Base-by-base conservation (phyloP, 768 basidiomycete species). In the Mycena venus region DNA sequence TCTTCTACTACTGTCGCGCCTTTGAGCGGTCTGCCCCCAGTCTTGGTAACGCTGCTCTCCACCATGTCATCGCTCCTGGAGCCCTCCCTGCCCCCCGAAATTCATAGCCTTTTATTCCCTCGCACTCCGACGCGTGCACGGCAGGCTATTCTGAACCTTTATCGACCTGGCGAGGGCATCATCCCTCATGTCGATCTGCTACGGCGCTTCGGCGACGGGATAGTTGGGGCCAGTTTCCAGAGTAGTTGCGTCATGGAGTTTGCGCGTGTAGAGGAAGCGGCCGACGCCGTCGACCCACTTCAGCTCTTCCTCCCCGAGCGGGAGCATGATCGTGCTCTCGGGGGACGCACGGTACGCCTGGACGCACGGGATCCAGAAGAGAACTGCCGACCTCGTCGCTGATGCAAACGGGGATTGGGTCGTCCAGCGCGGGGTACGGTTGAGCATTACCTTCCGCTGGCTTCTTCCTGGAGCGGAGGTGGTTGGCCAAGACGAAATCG, bases 391-490 rank as follows among this genome's bases (percentile, higher is more conserved):
- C 80, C 83, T 87, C 67, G 93, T 97, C 40, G 74, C 60, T 9
- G 78, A 70, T 34, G 80, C 68, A 19, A 77, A 70, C 14, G 36
- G 74, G 36, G 12, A 23, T 1, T 65, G 77, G 42, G 86, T 89
- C 86, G 83, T 93, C 12, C 82, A 86, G 70, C 86, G 95, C 61
- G 87, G 87, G 6, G 81, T 87, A 34, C 87, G 93, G 66, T 84
- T 98, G 75, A 97, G 96, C 79, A 87, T 97, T 62, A 99, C 96
- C 9, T 93, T 95, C 80, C 88, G 96, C 65, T 96, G 96, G 94
- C 83, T 98, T 75, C 88, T 95, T 19, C 91, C 92, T 21, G 96
- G 96, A 0, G 97, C 95, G 62, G 95, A 97, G 70, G 82, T 96
- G 36, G 92, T 96, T n/a, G 93, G 93, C 51, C 76, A 62, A 14